These are phyloP conservation scores for Myrica gale DNA, from an alignment of 306 rosid species.

Conservation along the genomic window DNA sequence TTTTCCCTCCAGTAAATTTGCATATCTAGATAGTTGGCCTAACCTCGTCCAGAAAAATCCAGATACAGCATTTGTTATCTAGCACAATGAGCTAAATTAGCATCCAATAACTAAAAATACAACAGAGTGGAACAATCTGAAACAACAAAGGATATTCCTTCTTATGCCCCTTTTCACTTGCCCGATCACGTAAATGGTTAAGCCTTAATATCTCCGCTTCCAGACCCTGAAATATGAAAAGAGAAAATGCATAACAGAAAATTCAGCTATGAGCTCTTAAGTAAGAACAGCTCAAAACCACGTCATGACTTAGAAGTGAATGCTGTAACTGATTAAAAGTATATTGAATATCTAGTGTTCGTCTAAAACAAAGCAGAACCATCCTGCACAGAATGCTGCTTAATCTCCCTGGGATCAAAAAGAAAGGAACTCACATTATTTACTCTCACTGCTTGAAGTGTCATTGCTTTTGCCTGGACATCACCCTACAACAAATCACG, in stretches of 20 bases:
- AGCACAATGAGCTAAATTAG: slow-evolving; percentile 12
- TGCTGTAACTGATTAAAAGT: slow-evolving; percentile 3
- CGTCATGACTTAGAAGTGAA: slow-evolving; percentile 13
- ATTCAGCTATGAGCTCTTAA: slow-evolving; percentile 24
- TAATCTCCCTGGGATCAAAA: slow-evolving; percentile 1
- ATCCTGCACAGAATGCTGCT: neutral
- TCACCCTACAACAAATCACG: slow-evolving; percentile 63
- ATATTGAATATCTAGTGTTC: neutral
- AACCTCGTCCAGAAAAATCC: slow-evolving; percentile 20
- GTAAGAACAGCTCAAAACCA: neutral
- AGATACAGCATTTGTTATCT: slow-evolving; percentile 12
- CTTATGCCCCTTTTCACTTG: slow-evolving; percentile 78
- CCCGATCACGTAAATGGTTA: slow-evolving; percentile 74
- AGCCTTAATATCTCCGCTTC: slow-evolving; percentile 65
- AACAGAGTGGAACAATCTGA: slow-evolving; percentile 6
- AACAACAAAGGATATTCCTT: slow-evolving; percentile 90
- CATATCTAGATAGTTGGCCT: slow-evolving; percentile 14
- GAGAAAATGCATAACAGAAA: slow-evolving; percentile 25
- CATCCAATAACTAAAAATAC: neutral
- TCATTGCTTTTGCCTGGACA: slow-evolving; percentile 64
- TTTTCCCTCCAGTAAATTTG: neutral
- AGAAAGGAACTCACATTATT: slow-evolving; percentile 60
- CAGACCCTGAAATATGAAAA: slow-evolving; percentile 52
- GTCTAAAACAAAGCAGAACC: neutral
- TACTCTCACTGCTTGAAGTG: slow-evolving; percentile 70